phyloP scores from a whole-genome alignment of 179 eudicot genomes.

The Nepenthes alata region DNA sequence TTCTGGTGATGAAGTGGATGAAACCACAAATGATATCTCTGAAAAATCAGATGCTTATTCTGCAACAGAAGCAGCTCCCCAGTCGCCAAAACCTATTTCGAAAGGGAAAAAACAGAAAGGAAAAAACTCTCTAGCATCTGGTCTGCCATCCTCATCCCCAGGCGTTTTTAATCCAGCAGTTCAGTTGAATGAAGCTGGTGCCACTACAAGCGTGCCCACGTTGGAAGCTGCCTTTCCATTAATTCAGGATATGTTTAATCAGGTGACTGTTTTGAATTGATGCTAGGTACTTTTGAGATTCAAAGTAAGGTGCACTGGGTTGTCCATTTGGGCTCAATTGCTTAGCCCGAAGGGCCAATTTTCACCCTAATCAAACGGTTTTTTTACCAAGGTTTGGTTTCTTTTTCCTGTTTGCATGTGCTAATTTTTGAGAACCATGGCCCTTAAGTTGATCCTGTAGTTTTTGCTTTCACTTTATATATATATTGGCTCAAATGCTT shows the following conservation, averaged over 20 bases:
- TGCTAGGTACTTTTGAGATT: background rate
- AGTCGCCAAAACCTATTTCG: conserved; percentile 24
- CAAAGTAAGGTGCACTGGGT: too few species aligned
- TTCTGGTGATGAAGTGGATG: conserved; percentile 36
- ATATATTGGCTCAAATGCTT: too few species aligned
- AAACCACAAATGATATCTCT: conserved; percentile 28
- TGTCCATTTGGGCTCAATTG: too few species aligned
- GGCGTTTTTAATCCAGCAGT: conserved; percentile 53
- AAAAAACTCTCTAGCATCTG: conserved; percentile 48
- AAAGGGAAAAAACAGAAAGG: conserved; percentile 69
- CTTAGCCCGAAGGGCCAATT: too few species aligned
- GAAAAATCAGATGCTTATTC: conserved; percentile 27
- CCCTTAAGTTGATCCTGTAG: too few species aligned
- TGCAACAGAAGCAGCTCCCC: conserved; percentile 24
- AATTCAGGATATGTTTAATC: conserved; percentile 55
- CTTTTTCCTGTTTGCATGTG: too few species aligned
- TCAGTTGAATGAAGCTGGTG: conserved; percentile 38
- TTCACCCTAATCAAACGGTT: too few species aligned
- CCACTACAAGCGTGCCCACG: conserved; percentile 30
- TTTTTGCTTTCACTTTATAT: too few species aligned
- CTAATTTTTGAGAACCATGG: too few species aligned
- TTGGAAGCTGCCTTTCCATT: conserved; percentile 33
- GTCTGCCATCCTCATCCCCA: conserved; percentile 41
- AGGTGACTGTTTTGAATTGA: conserved; percentile 30
- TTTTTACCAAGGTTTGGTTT: too few species aligned